phyloP scores from a whole-genome alignment of 2,329 filamentous ascomycete genomes.

The Chaetomiaceae sp. region DNA sequence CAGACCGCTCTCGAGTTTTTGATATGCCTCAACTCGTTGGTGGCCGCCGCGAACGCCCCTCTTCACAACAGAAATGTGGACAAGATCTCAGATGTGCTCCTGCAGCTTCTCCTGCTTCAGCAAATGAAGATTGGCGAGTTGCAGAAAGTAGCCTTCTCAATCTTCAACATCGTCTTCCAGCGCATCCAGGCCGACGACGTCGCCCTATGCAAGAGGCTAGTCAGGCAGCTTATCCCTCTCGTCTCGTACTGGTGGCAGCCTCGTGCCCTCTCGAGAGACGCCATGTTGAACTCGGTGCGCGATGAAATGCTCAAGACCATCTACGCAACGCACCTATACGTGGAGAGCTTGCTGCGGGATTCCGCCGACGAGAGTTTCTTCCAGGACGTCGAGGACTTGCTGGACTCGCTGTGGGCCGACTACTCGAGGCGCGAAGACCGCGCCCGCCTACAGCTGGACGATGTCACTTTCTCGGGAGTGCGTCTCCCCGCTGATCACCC shows the following conservation, averaged over 20 bases:
- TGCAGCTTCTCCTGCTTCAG: conserved; percentile 59
- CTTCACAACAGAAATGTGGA: conserved; percentile 52
- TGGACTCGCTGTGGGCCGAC: conserved; percentile 69
- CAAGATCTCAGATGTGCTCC: conserved; percentile 50
- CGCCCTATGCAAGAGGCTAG: conserved; percentile 54
- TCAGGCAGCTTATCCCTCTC: conserved; percentile 62
- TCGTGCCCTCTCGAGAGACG: conserved; percentile 59
- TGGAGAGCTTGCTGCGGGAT: conserved; percentile 52
- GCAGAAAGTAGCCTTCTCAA: conserved; percentile 69
- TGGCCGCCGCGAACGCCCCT: conserved; percentile 64
- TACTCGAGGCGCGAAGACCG: conserved; percentile 69
- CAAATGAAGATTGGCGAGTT: conserved; percentile 55
- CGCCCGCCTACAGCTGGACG: conserved; percentile 71
- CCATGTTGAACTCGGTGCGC: conserved; percentile 58
- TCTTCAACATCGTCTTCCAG: conserved; percentile 67
- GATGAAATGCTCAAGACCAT: conserved; percentile 75
- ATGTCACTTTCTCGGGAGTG: conserved; percentile 58
- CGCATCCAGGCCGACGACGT: conserved; percentile 65
- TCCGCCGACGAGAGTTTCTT: conserved; percentile 37
- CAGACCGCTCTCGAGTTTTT: conserved; percentile 52
- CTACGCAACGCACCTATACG: conserved; percentile 59
- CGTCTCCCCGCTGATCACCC: conserved; percentile 42
- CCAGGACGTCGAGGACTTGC: conserved; percentile 57
- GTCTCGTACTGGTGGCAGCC: conserved; percentile 73
- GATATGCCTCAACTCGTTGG: conserved; percentile 60